phyloP scores from a whole-genome alignment of 768 basidiomycete genomes.

The Mycena amicta region DNA sequence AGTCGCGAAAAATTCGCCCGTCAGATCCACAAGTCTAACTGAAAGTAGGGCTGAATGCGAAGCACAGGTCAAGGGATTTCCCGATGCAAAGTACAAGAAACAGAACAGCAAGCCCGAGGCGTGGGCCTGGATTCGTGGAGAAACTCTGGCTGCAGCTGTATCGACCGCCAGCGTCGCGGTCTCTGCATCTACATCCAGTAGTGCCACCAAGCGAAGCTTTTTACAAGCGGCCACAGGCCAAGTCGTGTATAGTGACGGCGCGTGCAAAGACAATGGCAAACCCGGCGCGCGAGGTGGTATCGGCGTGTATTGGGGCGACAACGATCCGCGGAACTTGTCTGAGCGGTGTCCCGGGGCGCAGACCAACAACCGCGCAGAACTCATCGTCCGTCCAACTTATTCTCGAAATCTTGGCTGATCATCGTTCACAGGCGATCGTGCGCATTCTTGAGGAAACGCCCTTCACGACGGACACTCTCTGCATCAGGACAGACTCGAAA shows the following conservation, averaged over 20 bases:
- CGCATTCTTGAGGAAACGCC: slow-evolving; percentile 79
- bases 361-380: slow-evolving; percentile 88
- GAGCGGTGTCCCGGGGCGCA: slow-evolving; percentile 84
- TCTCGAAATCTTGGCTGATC: not conserved
- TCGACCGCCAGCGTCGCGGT: slow-evolving; percentile 1
- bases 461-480: slow-evolving; percentile 50
- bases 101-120: slow-evolving; percentile 62
- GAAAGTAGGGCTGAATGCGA: slow-evolving; percentile 69
- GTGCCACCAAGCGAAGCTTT: slow-evolving; percentile 29
- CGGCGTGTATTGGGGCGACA: slow-evolving; percentile 86
- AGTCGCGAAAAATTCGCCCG: too few species aligned
- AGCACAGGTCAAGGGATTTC: slow-evolving; percentile 65
- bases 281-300: slow-evolving; percentile 70
- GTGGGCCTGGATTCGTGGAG: slow-evolving; percentile 47
- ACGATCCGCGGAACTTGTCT: slow-evolving; percentile 72
- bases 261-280: slow-evolving; percentile 83
- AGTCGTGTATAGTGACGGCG: slow-evolving; percentile 86
- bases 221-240: not conserved
- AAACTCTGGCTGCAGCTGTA: slow-evolving; percentile 2
- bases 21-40: too few species aligned
- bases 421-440: slow-evolving; percentile 68
- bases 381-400: slow-evolving; percentile 58
- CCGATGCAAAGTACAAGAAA: slow-evolving; percentile 67
- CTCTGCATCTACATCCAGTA: not conserved
- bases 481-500: slow-evolving; percentile 85